Evolutionary conservation across 306 rosid species (phyloP).

Genomic region (Psophocarpus tetragonolobus): DNA sequence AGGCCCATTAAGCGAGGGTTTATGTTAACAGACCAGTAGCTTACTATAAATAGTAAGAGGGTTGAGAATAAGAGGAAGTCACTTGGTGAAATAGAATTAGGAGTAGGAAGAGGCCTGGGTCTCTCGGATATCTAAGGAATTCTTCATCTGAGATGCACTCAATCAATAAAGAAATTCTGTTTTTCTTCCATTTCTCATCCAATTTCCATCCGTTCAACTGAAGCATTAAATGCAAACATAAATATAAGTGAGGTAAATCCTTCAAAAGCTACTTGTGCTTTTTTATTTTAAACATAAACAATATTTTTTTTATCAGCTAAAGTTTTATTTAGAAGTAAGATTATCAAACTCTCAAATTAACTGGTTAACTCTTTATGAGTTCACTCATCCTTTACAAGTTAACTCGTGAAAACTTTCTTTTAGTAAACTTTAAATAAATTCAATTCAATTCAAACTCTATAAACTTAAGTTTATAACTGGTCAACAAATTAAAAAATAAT

Average conservation of each 20-base stretch:
- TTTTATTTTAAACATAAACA: not conserved
- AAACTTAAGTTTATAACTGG: no score
- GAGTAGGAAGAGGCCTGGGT: not conserved
- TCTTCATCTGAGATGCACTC: not conserved
- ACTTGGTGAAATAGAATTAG: not conserved
- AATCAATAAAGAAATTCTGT: not conserved
- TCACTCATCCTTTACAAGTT: no score
- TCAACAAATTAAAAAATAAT: no score
- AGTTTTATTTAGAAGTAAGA: no score
- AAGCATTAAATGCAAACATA: not conserved
- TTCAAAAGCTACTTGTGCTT: slow-evolving; percentile 5
- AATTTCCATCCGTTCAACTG: not conserved
- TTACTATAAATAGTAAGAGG: not conserved
- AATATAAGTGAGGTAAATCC: not conserved
- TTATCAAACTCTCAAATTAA: no score
- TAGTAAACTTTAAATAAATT: no score
- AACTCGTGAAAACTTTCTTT: no score
- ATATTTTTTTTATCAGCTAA: no score
- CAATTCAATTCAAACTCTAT: no score
- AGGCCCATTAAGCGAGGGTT: not conserved
- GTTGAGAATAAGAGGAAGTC: not conserved
- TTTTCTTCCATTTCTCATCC: not conserved
- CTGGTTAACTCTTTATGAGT: no score
- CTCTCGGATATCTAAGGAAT: not conserved
- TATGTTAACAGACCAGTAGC: not conserved